phyloP scores from a whole-genome alignment of 2,329 filamentous ascomycete genomes.

The Phoma sp. region DNA sequence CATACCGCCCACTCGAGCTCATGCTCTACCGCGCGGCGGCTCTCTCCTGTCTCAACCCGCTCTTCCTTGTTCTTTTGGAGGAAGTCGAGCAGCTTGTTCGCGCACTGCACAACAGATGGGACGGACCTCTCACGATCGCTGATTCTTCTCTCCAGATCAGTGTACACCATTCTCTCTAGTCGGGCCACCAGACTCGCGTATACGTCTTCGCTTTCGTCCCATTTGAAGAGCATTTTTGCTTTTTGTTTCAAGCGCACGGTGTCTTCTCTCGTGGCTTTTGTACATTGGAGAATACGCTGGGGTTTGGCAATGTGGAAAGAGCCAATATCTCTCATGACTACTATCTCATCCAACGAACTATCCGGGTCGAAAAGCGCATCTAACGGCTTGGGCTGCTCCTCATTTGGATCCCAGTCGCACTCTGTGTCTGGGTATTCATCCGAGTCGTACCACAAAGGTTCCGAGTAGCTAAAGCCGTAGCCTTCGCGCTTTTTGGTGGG shows the following conservation, averaged over 20 bases:
- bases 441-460: constrained; percentile 30
- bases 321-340: constrained; percentile 31
- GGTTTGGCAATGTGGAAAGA: constrained; percentile 30
- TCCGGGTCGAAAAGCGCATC: constrained; percentile 9
- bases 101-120: constrained; percentile 15
- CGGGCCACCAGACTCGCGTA: constrained; percentile 20
- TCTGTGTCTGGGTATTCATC: constrained; percentile 35
- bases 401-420: constrained; percentile 22
- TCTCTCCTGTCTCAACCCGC: constrained; percentile 35
- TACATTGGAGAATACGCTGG: constrained; percentile 29
- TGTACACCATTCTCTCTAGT: constrained; percentile 13
- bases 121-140: neutral
- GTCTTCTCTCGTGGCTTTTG: constrained; percentile 31
- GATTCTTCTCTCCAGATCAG: constrained; percentile 4
- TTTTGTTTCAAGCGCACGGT: constrained; percentile 24
- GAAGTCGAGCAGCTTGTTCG: constrained; percentile 26
- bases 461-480: constrained; percentile 36
- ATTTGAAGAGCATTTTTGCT: constrained; percentile 28
- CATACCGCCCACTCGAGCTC: constrained; percentile 42
- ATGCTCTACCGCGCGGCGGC: constrained; percentile 28
- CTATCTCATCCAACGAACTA: constrained; percentile 31
- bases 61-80: constrained; percentile 23
- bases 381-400: neutral
- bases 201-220: constrained; percentile 27
- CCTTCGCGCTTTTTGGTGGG: constrained; percentile 30